Conservation (phyloP, 306 rosid genomes). For the Carpinus viminea region DNA sequence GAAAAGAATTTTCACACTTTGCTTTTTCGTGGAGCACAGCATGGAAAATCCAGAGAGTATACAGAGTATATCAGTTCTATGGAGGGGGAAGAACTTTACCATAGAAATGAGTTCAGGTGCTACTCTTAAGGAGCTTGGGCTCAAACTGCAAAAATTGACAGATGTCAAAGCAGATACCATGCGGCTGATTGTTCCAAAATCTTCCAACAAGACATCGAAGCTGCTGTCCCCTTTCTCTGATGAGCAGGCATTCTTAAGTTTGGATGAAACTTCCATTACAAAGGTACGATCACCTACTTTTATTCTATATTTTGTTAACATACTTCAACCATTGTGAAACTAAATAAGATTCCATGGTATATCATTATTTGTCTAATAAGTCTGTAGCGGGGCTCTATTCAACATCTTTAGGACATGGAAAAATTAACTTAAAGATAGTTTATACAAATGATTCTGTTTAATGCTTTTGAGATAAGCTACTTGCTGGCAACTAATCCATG, state of each 20-base stretch:
- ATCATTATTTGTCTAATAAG: neutral
- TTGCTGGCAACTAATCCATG: neutral
- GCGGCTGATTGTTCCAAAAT: slow-evolving; percentile 72
- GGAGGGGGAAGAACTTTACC: slow-evolving; percentile 77
- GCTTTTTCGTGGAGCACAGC: slow-evolving; percentile 49
- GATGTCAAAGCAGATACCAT: slow-evolving; percentile 74
- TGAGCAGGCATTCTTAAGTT: slow-evolving; percentile 60
- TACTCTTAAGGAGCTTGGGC: slow-evolving; percentile 75
- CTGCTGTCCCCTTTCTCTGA: slow-evolving; percentile 73
- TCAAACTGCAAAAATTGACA: slow-evolving; percentile 60
- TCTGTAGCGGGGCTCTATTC: neutral
- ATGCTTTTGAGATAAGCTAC: neutral
- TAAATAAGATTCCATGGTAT: neutral
- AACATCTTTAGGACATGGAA: neutral
- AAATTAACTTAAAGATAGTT: neutral
- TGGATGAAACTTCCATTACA: slow-evolving; percentile 58
- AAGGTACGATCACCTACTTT: slow-evolving; percentile 50
- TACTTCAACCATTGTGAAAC: neutral
- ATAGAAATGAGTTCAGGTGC: slow-evolving; percentile 52
- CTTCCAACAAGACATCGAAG: slow-evolving; percentile 52
- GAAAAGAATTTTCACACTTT: neutral
- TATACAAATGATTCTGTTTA: neutral
- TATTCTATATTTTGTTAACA: slow-evolving; percentile 8
- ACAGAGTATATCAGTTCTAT: slow-evolving; percentile 46
- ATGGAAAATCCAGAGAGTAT: slow-evolving; percentile 51